These are phyloP conservation scores for Xanthoceras sorbifolium DNA, from an alignment of 345 rosid species.

Conservation along the genomic window DNA sequence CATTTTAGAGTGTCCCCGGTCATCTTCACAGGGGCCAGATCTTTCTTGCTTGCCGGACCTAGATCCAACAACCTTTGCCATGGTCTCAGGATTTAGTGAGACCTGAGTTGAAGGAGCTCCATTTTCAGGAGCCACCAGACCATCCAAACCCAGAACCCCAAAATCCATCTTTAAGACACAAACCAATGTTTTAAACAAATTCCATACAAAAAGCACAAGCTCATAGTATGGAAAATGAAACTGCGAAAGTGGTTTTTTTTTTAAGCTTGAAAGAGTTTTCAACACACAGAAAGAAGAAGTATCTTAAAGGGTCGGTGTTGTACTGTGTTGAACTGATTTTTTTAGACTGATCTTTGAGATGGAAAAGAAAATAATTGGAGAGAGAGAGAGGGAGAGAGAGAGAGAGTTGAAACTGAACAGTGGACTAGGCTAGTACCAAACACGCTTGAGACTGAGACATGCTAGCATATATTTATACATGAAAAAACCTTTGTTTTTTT, in stretches of 20 bases:
- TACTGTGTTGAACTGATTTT: constrained; percentile 19
- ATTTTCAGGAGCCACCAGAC: constrained; percentile 38
- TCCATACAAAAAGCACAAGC: constrained; percentile 31
- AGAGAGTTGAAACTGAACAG: constrained; percentile 34
- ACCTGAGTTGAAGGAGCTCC: constrained; percentile 35
- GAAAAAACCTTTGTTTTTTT: neutral
- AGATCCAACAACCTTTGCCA: constrained; percentile 38
- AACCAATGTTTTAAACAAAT: constrained; percentile 31
- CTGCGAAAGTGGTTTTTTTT: neutral
- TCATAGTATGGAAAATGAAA: constrained; percentile 33
- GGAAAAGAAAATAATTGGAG: constrained; percentile 21
- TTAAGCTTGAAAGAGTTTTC: neutral
- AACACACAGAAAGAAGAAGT: constrained; percentile 27
- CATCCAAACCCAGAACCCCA: constrained; percentile 51
- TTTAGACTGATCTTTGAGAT: constrained; percentile 1
- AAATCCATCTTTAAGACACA: constrained; percentile 44
- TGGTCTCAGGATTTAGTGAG: constrained; percentile 21
- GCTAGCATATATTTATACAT: constrained; percentile 40
- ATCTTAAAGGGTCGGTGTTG: constrained; percentile 21
- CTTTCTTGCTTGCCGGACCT: constrained; percentile 44
- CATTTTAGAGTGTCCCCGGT: constrained; percentile 39
- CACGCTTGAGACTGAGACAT: constrained; percentile 45
- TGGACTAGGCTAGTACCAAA: constrained; percentile 34
- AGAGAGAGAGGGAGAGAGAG: constrained; percentile 15
- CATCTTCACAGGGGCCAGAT: constrained; percentile 48